These are phyloP conservation scores for Leccinellum luteum DNA, from an alignment of 768 basidiomycete species.

Conservation along the genomic window DNA sequence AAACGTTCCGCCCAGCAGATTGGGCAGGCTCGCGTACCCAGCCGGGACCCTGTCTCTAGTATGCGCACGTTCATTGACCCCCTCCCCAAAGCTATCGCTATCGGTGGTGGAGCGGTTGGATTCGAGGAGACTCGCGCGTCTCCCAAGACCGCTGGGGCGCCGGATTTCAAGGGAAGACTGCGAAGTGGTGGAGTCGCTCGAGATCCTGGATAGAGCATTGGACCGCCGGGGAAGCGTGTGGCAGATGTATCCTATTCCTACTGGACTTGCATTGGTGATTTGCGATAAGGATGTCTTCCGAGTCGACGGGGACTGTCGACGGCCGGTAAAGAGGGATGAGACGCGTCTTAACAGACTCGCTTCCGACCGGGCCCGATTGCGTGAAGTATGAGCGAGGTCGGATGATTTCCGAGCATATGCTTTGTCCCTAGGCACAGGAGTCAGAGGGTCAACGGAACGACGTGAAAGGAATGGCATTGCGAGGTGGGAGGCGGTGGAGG, in stretches of 20 bases:
- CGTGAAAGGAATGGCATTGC: conserved; percentile 26
- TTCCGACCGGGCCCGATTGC: conserved; percentile 26
- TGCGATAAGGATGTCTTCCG: conserved; percentile 15
- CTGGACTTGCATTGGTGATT: neutral
- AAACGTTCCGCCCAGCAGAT: conserved; percentile 15
- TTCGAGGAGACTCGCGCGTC: conserved; percentile 28
- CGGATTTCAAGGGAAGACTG: conserved; percentile 32
- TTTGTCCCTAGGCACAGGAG: conserved; percentile 1
- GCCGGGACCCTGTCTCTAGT: neutral
- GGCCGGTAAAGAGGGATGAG: conserved; percentile 25
- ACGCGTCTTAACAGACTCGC: conserved; percentile 28
- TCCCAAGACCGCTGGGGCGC: conserved; percentile 30
- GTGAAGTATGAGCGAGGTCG: conserved; percentile 8
- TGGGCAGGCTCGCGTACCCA: conserved; percentile 20
- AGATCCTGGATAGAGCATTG: conserved; percentile 19
- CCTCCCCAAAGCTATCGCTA: conserved; percentile 5
- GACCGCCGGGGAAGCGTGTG: conserved; percentile 7
- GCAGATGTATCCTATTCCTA: conserved; percentile 17
- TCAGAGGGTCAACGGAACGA: conserved; percentile 26
- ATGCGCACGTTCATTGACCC: neutral
- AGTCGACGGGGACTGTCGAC: conserved; percentile 19
- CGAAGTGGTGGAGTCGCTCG: conserved; percentile 16
- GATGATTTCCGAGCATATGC: neutral
- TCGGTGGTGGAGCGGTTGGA: conserved; percentile 12
- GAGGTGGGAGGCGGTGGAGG: neutral